phyloP scores from a whole-genome alignment of 345 rosid genomes.

The Firmiana major region DNA sequence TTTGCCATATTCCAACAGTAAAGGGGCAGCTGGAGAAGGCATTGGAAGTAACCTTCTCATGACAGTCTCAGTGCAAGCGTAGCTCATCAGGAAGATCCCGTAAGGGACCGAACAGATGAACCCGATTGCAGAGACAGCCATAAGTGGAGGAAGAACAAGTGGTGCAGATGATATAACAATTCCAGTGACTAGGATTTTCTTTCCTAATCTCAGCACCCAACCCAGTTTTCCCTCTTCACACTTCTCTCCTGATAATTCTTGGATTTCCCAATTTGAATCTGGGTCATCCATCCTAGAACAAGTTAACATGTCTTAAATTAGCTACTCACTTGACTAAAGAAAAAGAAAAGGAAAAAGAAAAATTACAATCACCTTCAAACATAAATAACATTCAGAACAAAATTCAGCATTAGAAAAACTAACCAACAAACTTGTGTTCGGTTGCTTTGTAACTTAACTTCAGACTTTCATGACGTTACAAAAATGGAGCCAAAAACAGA shows the following conservation, averaged over 20 bases:
- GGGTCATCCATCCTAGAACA: slow-evolving; percentile 39
- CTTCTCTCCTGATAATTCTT: slow-evolving; percentile 24
- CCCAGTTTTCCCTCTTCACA: slow-evolving; percentile 26
- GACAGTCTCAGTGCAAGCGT: slow-evolving; percentile 66
- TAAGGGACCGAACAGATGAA: slow-evolving; percentile 57
- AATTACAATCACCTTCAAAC: neutral
- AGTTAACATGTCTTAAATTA: neutral
- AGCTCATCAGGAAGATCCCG: slow-evolving; percentile 55
- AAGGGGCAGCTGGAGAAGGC: slow-evolving; percentile 17
- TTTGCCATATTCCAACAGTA: slow-evolving; percentile 13
- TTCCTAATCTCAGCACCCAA: slow-evolving; percentile 54
- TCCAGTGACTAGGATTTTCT: slow-evolving; percentile 52
- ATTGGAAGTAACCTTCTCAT: slow-evolving; percentile 63
- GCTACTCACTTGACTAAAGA: neutral
- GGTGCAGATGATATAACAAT: slow-evolving; percentile 55
- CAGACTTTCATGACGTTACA: neutral
- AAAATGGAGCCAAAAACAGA: neutral
- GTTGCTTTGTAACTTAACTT: neutral
- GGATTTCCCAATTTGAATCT: slow-evolving; percentile 28
- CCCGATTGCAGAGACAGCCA: slow-evolving; percentile 52
- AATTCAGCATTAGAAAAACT: neutral
- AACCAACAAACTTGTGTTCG: neutral
- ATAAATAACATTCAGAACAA: neutral
- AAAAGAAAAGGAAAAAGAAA: neutral
- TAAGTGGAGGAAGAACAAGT: slow-evolving; percentile 60